Evolutionary conservation across 352 stramenopile genomes (phyloP), one percentile per base, ranked within the genome.

Genomic region (Stephanocyclus meneghinianus): DNA sequence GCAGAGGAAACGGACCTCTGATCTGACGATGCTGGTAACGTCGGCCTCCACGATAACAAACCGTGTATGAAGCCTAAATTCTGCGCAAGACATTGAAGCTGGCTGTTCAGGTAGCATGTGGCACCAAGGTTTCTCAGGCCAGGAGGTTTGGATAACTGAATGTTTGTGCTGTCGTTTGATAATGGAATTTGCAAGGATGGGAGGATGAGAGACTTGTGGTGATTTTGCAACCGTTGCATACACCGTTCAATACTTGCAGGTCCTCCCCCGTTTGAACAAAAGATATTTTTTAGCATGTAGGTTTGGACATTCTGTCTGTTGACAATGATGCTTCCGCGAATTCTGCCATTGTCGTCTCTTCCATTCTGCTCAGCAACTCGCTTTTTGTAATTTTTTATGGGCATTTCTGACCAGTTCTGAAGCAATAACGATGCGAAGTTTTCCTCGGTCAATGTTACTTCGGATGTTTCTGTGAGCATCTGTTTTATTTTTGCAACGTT

Each of bases 81-180:
- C 74, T 93, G 89, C 13, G 89, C 91, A 11, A 95, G 78, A 74
- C 90, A 94, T 87, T 96, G 91, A 16, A 96, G 79, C 55, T 95
- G 91, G 11, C 88, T 90, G 75, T 95, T 96, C 0, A 96, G 75
- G 76, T 96, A 96, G 80, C 93, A 96, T 10, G 92, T 96, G 21
- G 92, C 92, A 16, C 92, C 93, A 18, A 96, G 80, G 78, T 96
- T 96, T 29, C 75, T 78, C 7, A 96, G 86, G 16, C 91, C 93
- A 11, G 87, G 78, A 59, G 82, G 80, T 32, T 59, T 78, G 0
- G 77, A 86, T n/a, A 88, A 35, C 42, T 56, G 47, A 11, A 81
- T 60, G 53, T 74, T 78, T 16, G 45, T 47, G 11, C 71, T 55
- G 18, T 2, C 32, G 53, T 18, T 9, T 68, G 44, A 26, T 40